Evolutionary conservation across 441 rosid species (phyloP), one percentile per base, ranked within the genome.

Genomic region (Eutrema salsugineum): DNA sequence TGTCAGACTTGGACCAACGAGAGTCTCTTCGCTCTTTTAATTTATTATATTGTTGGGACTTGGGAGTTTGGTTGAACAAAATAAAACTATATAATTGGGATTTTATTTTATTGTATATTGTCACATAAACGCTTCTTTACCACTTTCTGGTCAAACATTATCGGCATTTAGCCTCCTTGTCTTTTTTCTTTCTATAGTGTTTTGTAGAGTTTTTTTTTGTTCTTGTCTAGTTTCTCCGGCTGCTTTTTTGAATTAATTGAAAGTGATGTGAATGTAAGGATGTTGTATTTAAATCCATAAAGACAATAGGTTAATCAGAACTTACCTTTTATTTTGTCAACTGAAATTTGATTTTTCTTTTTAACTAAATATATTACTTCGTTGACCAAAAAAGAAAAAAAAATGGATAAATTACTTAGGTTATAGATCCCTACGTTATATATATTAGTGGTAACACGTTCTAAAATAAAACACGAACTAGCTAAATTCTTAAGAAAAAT

Each of bases 101-200:
- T 44, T 35, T 47, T 54, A 63, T 55, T 69, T 38, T 54, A 4
- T 9, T 40, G 59, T 53, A 63, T 57, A 66, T 32, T 56, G 39
- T 15, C 35, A 11, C 49, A 57, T 49, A 63, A 22, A 76, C 76
- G 76, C 64, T 76, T 70, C 62, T 57, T 70, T 50, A 49, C 71
- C 71, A 76, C 64, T 63, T 64, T 63, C 24, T 70, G 71, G 79
- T 76, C 79, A 76, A 76, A 76, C 67, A 76, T 76, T 14, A 76
- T 76, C 66, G 24, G 75, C 79, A 73, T 65, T 64, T 56, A 47
- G 75, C 58, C 53, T 75, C 4, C 8, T 49, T 62, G 65, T 48
- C 61, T 20, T 27, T 54, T 36, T 68, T 42, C 24, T 46, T 59
- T 46, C 51, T 53, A 24, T 33, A 22, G 35, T 59, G 22, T 55